Evolutionary conservation across 2,329 filamentous ascomycete genomes (phyloP).

Genomic region (Nemania sp.): DNA sequence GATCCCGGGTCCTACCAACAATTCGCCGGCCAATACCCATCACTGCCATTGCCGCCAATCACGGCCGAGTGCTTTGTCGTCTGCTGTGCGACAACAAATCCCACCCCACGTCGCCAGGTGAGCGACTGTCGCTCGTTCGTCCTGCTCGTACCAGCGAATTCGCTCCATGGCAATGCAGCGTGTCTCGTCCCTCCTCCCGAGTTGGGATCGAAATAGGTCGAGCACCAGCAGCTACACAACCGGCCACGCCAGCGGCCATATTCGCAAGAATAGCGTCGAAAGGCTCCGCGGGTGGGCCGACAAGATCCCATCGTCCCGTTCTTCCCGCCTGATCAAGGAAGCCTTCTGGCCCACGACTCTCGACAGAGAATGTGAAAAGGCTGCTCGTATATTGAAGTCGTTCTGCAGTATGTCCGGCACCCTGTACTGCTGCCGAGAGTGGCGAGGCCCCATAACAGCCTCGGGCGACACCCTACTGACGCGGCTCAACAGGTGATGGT

Average conservation of each 20-base stretch:
- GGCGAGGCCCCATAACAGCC: slow-evolving; percentile 26
- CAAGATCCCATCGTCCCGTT: slow-evolving; percentile 62
- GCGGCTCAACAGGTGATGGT: slow-evolving; percentile 53
- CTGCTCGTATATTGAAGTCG: slow-evolving; percentile 83
- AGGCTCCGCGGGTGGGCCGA: slow-evolving; percentile 52
- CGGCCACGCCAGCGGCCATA: slow-evolving; percentile 41
- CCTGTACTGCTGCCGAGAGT: slow-evolving; percentile 12
- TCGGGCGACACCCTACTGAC: slow-evolving; percentile 23
- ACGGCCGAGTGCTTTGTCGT: background rate
- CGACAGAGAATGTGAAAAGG: slow-evolving; percentile 90
- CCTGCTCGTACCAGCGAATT: slow-evolving; percentile 17
- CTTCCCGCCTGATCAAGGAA: slow-evolving; percentile 64
- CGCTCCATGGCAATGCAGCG: slow-evolving; percentile 48
- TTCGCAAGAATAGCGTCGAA: slow-evolving; percentile 41
- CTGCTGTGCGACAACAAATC: background rate
- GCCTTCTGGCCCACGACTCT: slow-evolving; percentile 85
- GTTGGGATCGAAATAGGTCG: slow-evolving; percentile 40
- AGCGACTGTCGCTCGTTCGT: slow-evolving; percentile 23
- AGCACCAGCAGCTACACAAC: slow-evolving; percentile 46
- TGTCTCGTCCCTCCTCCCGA: slow-evolving; percentile 51
- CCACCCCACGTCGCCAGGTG: slow-evolving; percentile 7
- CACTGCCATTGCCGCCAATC: background rate
- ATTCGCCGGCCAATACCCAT: slow-evolving; percentile 15
- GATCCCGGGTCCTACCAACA: slow-evolving; percentile 16
- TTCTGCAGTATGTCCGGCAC: slow-evolving; percentile 73